A percentile compares a stretch with the other conserved stretches of the same genome.
These are phyloP conservation scores for Pythium dissotocum DNA, from an alignment of 352 stramenopile genomes.

Conservation along the genomic window DNA sequence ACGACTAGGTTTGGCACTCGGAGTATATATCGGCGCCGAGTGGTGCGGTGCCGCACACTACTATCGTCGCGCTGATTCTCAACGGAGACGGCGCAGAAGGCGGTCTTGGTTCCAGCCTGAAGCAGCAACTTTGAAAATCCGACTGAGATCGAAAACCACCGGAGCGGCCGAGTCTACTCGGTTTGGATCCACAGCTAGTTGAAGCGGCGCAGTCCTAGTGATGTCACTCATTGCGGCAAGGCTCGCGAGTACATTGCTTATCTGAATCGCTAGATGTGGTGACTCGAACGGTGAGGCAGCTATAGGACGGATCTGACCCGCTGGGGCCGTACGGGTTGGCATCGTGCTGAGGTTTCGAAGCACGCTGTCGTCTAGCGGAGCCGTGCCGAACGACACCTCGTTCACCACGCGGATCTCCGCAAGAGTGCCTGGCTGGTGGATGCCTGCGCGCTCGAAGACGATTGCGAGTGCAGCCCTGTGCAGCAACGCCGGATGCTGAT, in stretches of 20 bases:
- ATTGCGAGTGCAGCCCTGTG: constrained; percentile 2
- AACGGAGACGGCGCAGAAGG: too few species aligned
- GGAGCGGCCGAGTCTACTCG: neutral
- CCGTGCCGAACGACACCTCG: neutral
- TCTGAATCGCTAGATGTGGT: neutral
- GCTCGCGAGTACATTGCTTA: too few species aligned
- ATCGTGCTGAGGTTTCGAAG: neutral
- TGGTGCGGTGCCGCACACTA: too few species aligned
- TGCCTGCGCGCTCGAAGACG: neutral
- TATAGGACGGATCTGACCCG: neutral
- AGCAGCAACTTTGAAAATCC: neutral
- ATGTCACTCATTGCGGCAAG: neutral
- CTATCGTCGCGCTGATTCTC: too few species aligned
- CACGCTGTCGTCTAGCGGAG: neutral
- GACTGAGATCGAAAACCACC: neutral
- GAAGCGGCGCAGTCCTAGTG: neutral
- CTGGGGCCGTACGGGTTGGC: neutral
- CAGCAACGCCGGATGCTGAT: neutral
- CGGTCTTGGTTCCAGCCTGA: neutral
- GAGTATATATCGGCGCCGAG: too few species aligned
- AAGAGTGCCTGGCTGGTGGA: neutral
- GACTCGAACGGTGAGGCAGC: neutral
- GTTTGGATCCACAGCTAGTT: neutral
- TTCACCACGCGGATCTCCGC: neutral
- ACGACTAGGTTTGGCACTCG: too few species aligned